Evolutionary conservation across 1,284 basidiomycete species (phyloP).

Genomic region (Cryptococcus wingfieldii): DNA sequence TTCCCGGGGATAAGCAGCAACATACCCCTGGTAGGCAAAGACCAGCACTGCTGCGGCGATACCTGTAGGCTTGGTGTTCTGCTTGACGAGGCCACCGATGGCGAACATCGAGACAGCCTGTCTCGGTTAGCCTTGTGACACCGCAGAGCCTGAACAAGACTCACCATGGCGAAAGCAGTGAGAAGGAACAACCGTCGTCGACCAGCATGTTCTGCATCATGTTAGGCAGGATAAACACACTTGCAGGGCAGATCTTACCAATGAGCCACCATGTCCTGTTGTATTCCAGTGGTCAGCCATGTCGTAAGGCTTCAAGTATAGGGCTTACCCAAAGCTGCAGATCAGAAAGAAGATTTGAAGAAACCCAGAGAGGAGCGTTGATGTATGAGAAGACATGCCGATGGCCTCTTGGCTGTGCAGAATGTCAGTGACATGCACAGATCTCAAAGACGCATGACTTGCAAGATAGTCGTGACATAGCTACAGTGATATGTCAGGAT

Average conservation of each 20-base stretch:
- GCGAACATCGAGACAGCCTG: constrained; percentile 17
- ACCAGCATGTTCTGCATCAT: constrained; percentile 11
- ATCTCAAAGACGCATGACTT: background rate
- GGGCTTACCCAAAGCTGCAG: constrained; percentile 4
- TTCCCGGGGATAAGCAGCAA: background rate
- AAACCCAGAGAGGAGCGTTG: constrained; percentile 16
- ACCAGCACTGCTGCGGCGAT: constrained; percentile 17
- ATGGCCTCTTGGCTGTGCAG: constrained; percentile 12
- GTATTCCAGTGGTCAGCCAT: background rate
- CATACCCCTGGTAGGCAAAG: constrained; percentile 17
- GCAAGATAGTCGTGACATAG: constrained; percentile 21
- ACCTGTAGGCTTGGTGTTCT: constrained; percentile 14
- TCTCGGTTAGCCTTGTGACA: background rate
- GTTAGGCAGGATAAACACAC: background rate
- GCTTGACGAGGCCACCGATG: constrained; percentile 19
- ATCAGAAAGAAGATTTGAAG: constrained; percentile 18
- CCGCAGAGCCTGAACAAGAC: background rate
- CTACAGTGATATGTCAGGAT: background rate
- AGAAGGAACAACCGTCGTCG: constrained; percentile 14
- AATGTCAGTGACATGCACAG: background rate
- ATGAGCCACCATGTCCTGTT: constrained; percentile 15
- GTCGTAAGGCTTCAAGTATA: background rate
- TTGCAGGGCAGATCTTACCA: background rate
- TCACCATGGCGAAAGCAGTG: constrained; percentile 16
- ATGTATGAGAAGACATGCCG: constrained; percentile 11